A percentile compares a stretch with the other conserved stretches of the same genome.
phyloP scores from a whole-genome alignment of 2,329 filamentous ascomycete species.

The Ascochyta koolunga region DNA sequence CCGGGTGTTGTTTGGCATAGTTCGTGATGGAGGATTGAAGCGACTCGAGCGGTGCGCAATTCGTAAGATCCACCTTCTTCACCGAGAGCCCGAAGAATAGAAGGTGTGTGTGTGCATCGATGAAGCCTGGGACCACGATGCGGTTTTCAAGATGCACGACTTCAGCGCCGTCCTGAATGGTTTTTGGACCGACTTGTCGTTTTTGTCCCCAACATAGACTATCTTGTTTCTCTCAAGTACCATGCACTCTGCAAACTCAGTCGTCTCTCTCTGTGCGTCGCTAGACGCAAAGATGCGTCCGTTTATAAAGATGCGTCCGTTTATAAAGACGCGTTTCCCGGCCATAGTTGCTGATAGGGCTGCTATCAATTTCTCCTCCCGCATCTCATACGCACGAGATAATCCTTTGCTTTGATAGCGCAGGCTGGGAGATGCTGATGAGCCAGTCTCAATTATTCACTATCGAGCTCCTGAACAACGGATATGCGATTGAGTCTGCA shows the following conservation, averaged over 20 bases:
- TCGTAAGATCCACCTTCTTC: slow-evolving; percentile 53
- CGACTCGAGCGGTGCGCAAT: slow-evolving; percentile 53
- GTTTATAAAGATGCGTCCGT: slow-evolving; percentile 16
- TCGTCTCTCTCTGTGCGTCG: not conserved
- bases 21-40: slow-evolving; percentile 52
- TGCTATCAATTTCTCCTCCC: not conserved
- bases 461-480: slow-evolving; percentile 50
- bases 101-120: slow-evolving; percentile 62
- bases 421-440: too few relatives aligned
- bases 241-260: slow-evolving; percentile 15
- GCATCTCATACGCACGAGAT: too few relatives aligned
- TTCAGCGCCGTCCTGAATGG: slow-evolving; percentile 2
- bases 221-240: slow-evolving; percentile 12
- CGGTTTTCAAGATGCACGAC: slow-evolving; percentile 39
- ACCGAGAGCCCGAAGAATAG: slow-evolving; percentile 59
- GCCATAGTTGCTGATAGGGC: not conserved
- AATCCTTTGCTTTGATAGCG: too few relatives aligned
- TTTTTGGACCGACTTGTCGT: slow-evolving; percentile 3
- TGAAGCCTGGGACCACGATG: slow-evolving; percentile 57
- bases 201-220: slow-evolving; percentile 3
- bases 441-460: slow-evolving; percentile 1
- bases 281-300: slow-evolving; percentile 13
- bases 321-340: slow-evolving; percentile 11
- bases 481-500: slow-evolving; percentile 53
- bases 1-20: slow-evolving; percentile 51